Conservation (phyloP, 208 protist genomes). For the Novymonas esmeraldas region DNA sequence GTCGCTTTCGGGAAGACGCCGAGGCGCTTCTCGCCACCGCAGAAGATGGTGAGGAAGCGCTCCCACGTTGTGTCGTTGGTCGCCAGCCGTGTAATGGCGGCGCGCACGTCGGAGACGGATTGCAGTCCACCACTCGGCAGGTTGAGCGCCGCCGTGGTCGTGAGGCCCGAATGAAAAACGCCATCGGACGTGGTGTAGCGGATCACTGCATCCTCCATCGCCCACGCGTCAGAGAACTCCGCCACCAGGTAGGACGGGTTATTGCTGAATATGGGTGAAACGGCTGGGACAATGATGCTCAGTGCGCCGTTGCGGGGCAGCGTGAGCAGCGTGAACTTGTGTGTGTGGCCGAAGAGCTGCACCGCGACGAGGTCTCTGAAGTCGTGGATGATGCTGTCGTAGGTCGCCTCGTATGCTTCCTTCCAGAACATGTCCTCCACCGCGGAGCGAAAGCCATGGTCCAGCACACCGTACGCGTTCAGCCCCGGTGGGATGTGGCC, state of each 20-base stretch:
- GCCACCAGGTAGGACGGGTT: constrained; percentile 71
- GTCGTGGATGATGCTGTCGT: constrained; percentile 48
- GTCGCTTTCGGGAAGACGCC: constrained; percentile 35
- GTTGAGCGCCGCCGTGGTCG: constrained; percentile 36
- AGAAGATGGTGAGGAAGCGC: constrained; percentile 46
- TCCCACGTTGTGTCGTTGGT: constrained; percentile 44
- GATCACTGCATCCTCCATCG: constrained; percentile 42
- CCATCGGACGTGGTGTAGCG: constrained; percentile 44
- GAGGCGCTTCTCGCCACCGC: constrained; percentile 35
- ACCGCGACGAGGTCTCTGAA: constrained; percentile 45
- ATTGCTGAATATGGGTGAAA: constrained; percentile 72
- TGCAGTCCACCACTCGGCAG: constrained; percentile 27
- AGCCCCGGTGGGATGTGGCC: constrained; percentile 76
- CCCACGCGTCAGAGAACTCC: constrained; percentile 38
- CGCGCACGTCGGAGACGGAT: constrained; percentile 22
- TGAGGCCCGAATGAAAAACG: constrained; percentile 42
- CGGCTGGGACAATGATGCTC: constrained; percentile 58
- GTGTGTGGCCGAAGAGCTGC: constrained; percentile 82
- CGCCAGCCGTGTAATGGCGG: constrained; percentile 20
- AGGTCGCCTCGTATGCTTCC: constrained; percentile 47
- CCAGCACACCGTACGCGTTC: constrained; percentile 16
- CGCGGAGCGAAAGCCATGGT: constrained; percentile 28
- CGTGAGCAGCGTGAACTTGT: constrained; percentile 60
- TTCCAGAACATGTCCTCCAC: constrained; percentile 73
- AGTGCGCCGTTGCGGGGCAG: constrained; percentile 17